These are phyloP conservation scores for Peribolospora kevripleyi DNA, from an alignment of 768 basidiomycete species.

Conservation along the genomic window DNA sequence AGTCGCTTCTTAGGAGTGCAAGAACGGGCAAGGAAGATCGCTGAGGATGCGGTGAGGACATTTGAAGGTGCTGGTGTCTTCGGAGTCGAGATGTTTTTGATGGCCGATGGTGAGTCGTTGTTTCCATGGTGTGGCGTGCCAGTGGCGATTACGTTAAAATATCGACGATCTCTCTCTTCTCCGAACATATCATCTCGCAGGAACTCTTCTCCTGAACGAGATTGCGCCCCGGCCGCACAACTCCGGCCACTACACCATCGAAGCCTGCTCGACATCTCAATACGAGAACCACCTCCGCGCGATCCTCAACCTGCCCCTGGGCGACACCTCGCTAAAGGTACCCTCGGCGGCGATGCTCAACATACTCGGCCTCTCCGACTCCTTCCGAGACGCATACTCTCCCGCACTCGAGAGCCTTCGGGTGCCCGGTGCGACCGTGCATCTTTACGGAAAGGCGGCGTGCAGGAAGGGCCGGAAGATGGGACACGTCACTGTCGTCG, in stretches of 20 bases:
- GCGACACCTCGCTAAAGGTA: slow-evolving; percentile 65
- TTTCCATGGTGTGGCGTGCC: background rate
- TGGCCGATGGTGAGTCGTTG: slow-evolving; percentile 43
- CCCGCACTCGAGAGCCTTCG: slow-evolving; percentile 28
- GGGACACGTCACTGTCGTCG: slow-evolving; percentile 87
- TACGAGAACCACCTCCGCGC: slow-evolving; percentile 93
- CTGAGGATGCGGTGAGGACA: slow-evolving; percentile 52
- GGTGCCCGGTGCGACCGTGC: slow-evolving; percentile 51
- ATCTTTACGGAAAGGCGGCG: slow-evolving; percentile 84
- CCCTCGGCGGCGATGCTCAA: slow-evolving; percentile 82
- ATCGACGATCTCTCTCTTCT: background rate
- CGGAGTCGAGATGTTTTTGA: slow-evolving; percentile 93
- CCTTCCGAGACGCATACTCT: slow-evolving; percentile 20
- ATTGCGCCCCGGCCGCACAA: slow-evolving; percentile 96
- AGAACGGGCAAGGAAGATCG: slow-evolving; percentile 39
- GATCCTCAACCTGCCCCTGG: slow-evolving; percentile 69
- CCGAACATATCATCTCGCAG: slow-evolving; percentile 21
- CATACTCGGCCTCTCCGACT: slow-evolving; percentile 51
- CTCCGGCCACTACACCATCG: slow-evolving; percentile 95
- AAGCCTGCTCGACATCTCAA: slow-evolving; percentile 87
- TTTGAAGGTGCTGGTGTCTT: slow-evolving; percentile 79
- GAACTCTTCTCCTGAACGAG: slow-evolving; percentile 66
- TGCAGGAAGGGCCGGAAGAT: slow-evolving; percentile 81
- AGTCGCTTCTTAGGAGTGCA: slow-evolving; percentile 21
- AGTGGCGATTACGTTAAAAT: background rate